Base-by-base conservation (phyloP, 2,329 filamentous ascomycete species). In the Alternaria rosae region DNA sequence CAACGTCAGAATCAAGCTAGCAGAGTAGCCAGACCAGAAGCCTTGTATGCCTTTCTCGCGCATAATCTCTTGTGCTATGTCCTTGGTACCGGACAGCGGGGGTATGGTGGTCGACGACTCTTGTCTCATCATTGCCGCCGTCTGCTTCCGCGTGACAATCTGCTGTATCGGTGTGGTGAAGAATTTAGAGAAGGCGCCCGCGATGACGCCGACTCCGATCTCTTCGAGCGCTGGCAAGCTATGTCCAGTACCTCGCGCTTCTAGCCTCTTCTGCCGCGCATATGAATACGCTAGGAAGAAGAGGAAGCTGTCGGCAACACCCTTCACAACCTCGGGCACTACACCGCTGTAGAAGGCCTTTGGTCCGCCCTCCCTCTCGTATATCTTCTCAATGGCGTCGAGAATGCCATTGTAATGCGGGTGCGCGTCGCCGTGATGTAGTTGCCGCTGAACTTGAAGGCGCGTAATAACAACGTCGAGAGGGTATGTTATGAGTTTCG, bases 21-120 rank as follows among this genome's bases (percentile, higher is more conserved):
- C 92, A 20, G 91, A 92, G 77, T 97, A 97, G 0, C 93, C 93
- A 0, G 92, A 90, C 94, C 93, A 97, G 71, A 97, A 90, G 3
- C 92, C 93, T 45, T 83, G 75, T 10, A 93, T 62, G 0, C 93
- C 93, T 69, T 90, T 91, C 75, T 94, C 90, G 2, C 82, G 73
- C 42, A 83, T 81, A 62, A 96, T 94, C 43, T 87, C 84, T 1
- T 82, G 78, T 17, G 89, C 84, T 28, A 92, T 92, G 53, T 90
- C 84, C 26, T 83, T 62, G 76, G 84, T 66, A 72, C 77, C 70
- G 30, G 79, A 78, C 23, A 76, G 67, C 26, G 74, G 70, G 38
- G 69, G 71, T 10, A 71, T 68, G 7, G 70, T 70, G 3, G 75
- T 70, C 3, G 68, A 73, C 1, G 76, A 75, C 38, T 81, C 75